These are phyloP conservation scores for Wallacemonas rigidus DNA, from an alignment of 208 protist genomes.

Conservation along the genomic window DNA sequence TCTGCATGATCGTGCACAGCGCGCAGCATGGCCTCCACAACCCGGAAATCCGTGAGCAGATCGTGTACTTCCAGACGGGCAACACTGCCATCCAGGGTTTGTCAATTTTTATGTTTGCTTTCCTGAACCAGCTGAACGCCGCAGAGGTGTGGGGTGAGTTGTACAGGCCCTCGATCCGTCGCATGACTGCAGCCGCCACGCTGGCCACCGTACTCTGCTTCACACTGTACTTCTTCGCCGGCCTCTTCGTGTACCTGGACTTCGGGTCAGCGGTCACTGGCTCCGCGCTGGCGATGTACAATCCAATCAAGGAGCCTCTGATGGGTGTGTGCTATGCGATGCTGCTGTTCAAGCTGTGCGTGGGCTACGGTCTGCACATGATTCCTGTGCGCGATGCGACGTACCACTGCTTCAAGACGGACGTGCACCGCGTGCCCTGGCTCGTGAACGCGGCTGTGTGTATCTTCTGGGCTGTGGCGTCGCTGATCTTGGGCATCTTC, in stretches of 20 bases:
- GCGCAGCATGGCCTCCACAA: slow-evolving; percentile 26
- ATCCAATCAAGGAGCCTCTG: slow-evolving; percentile 48
- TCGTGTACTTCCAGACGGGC: slow-evolving; percentile 51
- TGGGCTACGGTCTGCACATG: slow-evolving; percentile 66
- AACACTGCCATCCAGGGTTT: slow-evolving; percentile 57
- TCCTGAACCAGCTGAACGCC: slow-evolving; percentile 70
- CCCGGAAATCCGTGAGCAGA: slow-evolving; percentile 27
- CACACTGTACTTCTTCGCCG: slow-evolving; percentile 69
- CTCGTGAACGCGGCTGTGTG: slow-evolving; percentile 52
- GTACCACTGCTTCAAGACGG: slow-evolving; percentile 48
- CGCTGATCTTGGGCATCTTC: slow-evolving; percentile 67
- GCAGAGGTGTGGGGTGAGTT: slow-evolving; percentile 70
- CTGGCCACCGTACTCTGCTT: slow-evolving; percentile 53
- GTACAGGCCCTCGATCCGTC: slow-evolving; percentile 42
- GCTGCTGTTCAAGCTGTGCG: slow-evolving; percentile 74
- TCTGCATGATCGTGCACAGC: slow-evolving; percentile 63
- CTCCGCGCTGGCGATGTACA: slow-evolving; percentile 67
- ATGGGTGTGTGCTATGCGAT: slow-evolving; percentile 61
- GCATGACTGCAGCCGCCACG: slow-evolving; percentile 50
- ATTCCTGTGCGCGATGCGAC: slow-evolving; percentile 64
- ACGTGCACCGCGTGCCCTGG: slow-evolving; percentile 46
- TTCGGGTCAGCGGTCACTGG: slow-evolving; percentile 48
- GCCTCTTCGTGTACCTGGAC: slow-evolving; percentile 82
- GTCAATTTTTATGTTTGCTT: slow-evolving; percentile 74
- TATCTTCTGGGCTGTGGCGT: slow-evolving; percentile 29